A percentile compares a stretch with the other conserved stretches of the same genome.
Conservation (phyloP, 495 filamentous ascomycete genomes). For the Penicillium canescens region DNA sequence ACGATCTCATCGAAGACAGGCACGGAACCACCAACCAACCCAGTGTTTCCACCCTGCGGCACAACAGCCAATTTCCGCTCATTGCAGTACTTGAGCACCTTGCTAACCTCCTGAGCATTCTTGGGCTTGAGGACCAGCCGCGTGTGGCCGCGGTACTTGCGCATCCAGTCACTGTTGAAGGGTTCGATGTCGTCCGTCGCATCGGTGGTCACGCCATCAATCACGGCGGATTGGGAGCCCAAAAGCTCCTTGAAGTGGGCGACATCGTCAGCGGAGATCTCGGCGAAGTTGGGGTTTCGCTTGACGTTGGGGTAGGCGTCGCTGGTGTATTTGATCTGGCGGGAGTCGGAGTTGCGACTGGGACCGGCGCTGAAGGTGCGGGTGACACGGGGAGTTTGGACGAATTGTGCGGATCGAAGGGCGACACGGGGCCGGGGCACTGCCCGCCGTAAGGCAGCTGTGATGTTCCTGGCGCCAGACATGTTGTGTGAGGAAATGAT, state of each 20-base stretch:
- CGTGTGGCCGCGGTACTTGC: constrained; percentile 92
- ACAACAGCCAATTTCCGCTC: constrained; percentile 87
- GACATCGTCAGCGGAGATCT: constrained; percentile 75
- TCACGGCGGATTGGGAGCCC: constrained; percentile 72
- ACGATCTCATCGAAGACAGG: constrained; percentile 98
- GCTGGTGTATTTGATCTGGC: constrained; percentile 71
- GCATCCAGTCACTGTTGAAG: constrained; percentile 99
- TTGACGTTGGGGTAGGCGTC: constrained; percentile 83
- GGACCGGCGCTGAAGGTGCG: constrained; percentile 40
- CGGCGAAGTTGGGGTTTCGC: constrained; percentile 69
- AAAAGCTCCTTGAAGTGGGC: constrained; percentile 74
- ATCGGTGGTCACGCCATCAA: constrained; percentile 76
- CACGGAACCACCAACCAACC: constrained; percentile 89
- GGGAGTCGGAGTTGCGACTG: constrained; percentile 33
- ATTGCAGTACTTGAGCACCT: constrained; percentile 91
- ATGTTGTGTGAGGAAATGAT: constrained; percentile 25
- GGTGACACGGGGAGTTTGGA: constrained; percentile 20
- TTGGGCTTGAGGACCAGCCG: constrained; percentile 83
- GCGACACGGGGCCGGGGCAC: constrained; percentile 34
- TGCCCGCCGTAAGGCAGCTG: constrained; percentile 41
- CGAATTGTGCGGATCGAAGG: constrained; percentile 21
- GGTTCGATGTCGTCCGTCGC: constrained; percentile 79
- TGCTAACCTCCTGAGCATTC: constrained; percentile 79
- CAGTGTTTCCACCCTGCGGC: constrained; percentile 97
- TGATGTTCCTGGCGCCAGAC: constrained; percentile 39